Conservation (phyloP, 75 land plant species). For the Ceratopteris richardii region DNA sequence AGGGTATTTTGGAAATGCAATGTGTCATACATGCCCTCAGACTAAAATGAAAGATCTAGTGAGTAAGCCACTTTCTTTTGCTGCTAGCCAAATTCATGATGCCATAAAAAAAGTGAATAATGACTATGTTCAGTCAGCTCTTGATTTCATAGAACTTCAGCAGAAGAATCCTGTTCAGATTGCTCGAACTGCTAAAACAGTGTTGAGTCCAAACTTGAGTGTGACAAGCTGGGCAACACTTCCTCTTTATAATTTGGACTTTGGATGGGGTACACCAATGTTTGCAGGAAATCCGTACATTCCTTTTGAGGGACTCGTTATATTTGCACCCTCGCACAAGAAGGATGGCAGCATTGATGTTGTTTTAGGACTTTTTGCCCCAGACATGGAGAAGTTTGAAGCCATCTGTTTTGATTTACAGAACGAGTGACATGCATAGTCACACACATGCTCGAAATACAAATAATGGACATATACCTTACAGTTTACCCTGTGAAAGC, state of each 20-base stretch:
- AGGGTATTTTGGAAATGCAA: slow-evolving; percentile 53
- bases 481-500: too few relatives aligned
- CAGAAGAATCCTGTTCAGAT: slow-evolving; percentile 22
- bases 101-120: slow-evolving; percentile 26
- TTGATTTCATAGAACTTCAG: slow-evolving; percentile 47
- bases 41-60: slow-evolving; percentile 25
- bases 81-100: slow-evolving; percentile 27
- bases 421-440: not conserved
- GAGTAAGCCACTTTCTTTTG: slow-evolving; percentile 18
- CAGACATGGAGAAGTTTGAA: slow-evolving; percentile 34
- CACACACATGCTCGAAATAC: too few relatives aligned
- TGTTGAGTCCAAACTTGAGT: slow-evolving; percentile 24
- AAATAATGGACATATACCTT: too few relatives aligned
- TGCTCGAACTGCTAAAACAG: slow-evolving; percentile 16
- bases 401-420: slow-evolving; percentile 21
- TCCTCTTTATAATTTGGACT: slow-evolving; percentile 37
- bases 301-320: slow-evolving; percentile 31
- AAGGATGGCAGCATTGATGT: slow-evolving; percentile 36
- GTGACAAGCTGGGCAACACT: slow-evolving; percentile 48
- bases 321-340: slow-evolving; percentile 19
- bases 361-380: slow-evolving; percentile 20
- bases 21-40: slow-evolving; percentile 37
- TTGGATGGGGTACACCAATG: slow-evolving; percentile 35
- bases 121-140: slow-evolving; percentile 40
- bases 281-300: slow-evolving; percentile 17